Evolutionary conservation across 306 rosid genomes (phyloP), one percentile per base, ranked within the genome.

Genomic region (Arachis stenosperma): DNA sequence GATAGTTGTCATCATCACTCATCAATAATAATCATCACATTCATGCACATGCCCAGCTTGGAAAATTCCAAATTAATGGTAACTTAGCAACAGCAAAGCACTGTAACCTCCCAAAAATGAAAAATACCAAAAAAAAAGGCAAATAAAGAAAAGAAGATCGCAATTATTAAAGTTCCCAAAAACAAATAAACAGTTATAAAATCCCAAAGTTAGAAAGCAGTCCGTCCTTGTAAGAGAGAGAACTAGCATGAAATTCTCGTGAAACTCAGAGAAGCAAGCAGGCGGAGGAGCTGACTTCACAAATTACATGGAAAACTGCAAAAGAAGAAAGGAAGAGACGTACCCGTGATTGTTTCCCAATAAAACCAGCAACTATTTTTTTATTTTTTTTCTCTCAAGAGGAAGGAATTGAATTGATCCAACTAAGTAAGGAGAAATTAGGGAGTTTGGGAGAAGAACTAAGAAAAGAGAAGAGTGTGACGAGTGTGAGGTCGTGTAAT

Each of bases 271-370:
- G 56, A 50, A 69, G 43, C 48, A 69, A 37, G 69, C 68, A 67
- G 61, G 3, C 47, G 64, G 29, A 53, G 33, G 37, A 4, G 37
- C 37, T 76, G 46, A 61, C 42, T 15, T 50, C 33, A 52, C 55
- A 70, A 10, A 40, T 5, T 12, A 52, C 10, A 13, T 53, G 44
- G 30, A 63, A 29, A 48, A 65, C 8, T 30, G 44, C 54, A 48
- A 48, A 48, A 53, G 44, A 9, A 29, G 4, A 5, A n/a, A 70
- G 51, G n/a, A 43, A 74, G 66, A 61, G 10, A 37, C 40, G 7
- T 62, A 59, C 84, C 82, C 47, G 55, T 11, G 77, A 76, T n/a
- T 46, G 68, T 50, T 61, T 47, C 52, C 70, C 36, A n/a, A 36
- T 42, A 70, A 46, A 17, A 67, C 43, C 30, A 68, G 1, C 3